Base-by-base conservation (phyloP, 2,329 filamentous ascomycete genomes). In the Colletotrichum incanum region DNA sequence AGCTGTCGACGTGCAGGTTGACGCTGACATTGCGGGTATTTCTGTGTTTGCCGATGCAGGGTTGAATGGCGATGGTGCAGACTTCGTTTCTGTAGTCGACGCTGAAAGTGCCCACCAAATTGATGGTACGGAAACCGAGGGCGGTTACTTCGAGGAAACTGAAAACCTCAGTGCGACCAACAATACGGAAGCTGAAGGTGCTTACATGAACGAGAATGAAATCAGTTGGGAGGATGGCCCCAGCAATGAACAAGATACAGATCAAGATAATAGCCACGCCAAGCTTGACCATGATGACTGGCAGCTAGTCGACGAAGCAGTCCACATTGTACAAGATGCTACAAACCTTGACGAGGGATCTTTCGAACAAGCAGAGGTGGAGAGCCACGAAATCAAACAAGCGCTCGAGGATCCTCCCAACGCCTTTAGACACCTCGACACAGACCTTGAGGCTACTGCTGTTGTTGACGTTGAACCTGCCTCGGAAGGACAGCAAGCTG, bases 141-240 rank as follows among this genome's bases (percentile, higher is more conserved):
- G 26, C 7, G 50, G 23, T 14, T 58, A 50, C n/a, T 50, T 64
- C 4, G 66, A 71, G 28, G 37, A 55, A 14, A 16, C 34, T 5
- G 66, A 61, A 14, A n/a, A 37, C n/a, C 60, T 43, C 12, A 18
- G 37, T 41, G 28, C 12, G 23, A 4, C 28, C 26, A 47, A 59
- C 18, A 12, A 20, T 49, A 11, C 28, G 28, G 14, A 41, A 28
- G 12, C 34, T 16, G 67, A 61, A 34, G 61, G 23, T 20, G 50
- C 7, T 12, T 50, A 45, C n/a, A 26, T 63, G 3, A 70, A 67
- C 7, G 49, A 75, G 23, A 73, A 75, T 34, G 74, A 75, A 58
- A 74, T 75, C n/a, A 75, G 54, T n/a, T 75, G 74, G 55, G 74
- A 75, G 37, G 72, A 73, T 62, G 65, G 61, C 6, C 54, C 45